These are phyloP conservation scores for Glycine soja DNA, from an alignment of 306 rosid genomes.

Conservation along the genomic window DNA sequence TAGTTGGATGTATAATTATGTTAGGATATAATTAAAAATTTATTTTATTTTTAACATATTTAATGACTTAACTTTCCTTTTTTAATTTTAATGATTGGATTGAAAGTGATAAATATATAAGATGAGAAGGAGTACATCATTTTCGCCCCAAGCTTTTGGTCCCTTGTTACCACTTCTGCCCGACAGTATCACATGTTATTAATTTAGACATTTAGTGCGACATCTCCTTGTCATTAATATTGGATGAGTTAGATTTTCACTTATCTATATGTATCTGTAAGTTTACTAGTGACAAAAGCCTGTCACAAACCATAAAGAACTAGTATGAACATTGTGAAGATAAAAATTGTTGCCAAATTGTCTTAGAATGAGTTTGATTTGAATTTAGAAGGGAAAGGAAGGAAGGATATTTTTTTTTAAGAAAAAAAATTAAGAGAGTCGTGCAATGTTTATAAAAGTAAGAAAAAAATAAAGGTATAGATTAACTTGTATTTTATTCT, in stretches of 20 bases:
- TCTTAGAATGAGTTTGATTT: not conserved
- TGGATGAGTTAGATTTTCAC: slow-evolving; percentile 13
- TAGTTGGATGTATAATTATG: too few relatives aligned
- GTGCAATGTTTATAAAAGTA: too few relatives aligned
- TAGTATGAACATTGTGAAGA: not conserved
- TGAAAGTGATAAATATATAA: too few relatives aligned
- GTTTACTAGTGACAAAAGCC: not conserved
- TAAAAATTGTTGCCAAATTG: slow-evolving; percentile 7
- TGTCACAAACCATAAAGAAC: not conserved
- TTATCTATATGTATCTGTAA: not conserved
- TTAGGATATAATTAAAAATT: too few relatives aligned
- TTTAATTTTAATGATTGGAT: too few relatives aligned
- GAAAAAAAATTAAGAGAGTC: too few relatives aligned
- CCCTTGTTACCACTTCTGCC: slow-evolving; percentile 38
- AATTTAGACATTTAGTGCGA: slow-evolving; percentile 7
- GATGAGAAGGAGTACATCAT: too few relatives aligned
- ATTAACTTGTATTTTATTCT: not conserved
- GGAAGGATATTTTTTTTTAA: too few relatives aligned
- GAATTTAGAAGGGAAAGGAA: not conserved
- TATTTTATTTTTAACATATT: too few relatives aligned
- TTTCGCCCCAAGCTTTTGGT: slow-evolving; percentile 47
- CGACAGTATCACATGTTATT: slow-evolving; percentile 42
- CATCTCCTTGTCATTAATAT: slow-evolving; percentile 8
- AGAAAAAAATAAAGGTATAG: not conserved
- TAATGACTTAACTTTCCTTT: too few relatives aligned